Conservation (phyloP, 495 filamentous ascomycete species). For the Aspergillus bertholletiae region DNA sequence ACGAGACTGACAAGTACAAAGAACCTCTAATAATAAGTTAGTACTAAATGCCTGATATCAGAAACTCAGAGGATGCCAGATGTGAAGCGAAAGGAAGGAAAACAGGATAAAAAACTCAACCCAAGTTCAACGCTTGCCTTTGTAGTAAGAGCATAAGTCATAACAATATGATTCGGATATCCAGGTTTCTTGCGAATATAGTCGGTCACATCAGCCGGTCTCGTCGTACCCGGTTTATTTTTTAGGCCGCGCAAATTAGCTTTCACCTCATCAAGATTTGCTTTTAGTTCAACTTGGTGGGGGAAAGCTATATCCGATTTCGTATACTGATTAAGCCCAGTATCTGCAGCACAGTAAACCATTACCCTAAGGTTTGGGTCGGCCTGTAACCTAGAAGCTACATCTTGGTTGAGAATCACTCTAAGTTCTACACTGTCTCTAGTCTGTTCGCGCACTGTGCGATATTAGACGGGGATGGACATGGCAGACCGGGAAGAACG, state of each 20-base stretch:
- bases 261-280: conserved; percentile 83
- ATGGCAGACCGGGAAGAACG: not conserved
- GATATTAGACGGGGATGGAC: conserved; percentile 14
- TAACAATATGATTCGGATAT: conserved; percentile 71
- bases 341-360: conserved; percentile 72
- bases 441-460: conserved; percentile 47
- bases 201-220: conserved; percentile 84
- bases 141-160: conserved; percentile 89
- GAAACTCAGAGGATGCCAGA: not conserved
- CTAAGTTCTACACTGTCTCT: conserved; percentile 49
- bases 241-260: conserved; percentile 89
- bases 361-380: conserved; percentile 63
- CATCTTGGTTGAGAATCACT: conserved; percentile 48
- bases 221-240: conserved; percentile 89
- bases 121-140: conserved; percentile 56
- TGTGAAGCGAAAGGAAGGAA: not conserved
- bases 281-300: conserved; percentile 84
- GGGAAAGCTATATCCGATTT: conserved; percentile 80
- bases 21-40: conserved; percentile 58
- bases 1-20: conserved; percentile 73
- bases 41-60: not conserved
- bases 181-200: conserved; percentile 63
- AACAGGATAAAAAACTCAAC: not conserved
- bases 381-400: conserved; percentile 43
- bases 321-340: conserved; percentile 50